Conservation (phyloP, 495 filamentous ascomycete species). For the Talaromyces borbonicus region DNA sequence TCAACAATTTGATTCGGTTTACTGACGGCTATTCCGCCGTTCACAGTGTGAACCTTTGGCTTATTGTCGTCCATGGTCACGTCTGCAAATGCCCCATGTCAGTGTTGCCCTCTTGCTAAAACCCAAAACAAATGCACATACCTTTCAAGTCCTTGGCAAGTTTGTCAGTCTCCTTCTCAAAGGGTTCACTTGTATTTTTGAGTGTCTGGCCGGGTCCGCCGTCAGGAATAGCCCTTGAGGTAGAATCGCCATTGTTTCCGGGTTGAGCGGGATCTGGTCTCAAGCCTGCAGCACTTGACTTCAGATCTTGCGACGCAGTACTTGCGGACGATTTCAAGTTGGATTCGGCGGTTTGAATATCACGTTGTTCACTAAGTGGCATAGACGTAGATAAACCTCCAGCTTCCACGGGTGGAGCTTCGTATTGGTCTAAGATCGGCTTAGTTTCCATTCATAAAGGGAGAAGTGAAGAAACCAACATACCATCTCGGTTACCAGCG, state of each 20-base stretch:
- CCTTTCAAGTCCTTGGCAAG: conserved; percentile 5
- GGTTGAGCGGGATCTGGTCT: conserved; percentile 3
- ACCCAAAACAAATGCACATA: background rate
- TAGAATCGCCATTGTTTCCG: background rate
- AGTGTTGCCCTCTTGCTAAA: background rate
- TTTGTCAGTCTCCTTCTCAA: conserved; percentile 7
- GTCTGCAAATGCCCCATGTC: background rate
- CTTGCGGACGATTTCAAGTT: background rate
- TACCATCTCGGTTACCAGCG: conserved; percentile 33
- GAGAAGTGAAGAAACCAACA: conserved; percentile 9
- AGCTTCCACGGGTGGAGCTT: background rate
- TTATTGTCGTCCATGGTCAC: background rate
- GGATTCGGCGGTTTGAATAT: background rate
- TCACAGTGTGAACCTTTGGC: background rate
- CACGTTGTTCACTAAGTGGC: background rate
- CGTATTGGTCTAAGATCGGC: background rate
- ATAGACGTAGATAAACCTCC: background rate
- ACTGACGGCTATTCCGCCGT: background rate
- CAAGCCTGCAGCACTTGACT: background rate
- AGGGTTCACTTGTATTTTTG: conserved; percentile 3
- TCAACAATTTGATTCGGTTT: background rate
- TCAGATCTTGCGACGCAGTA: background rate
- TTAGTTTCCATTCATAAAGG: background rate
- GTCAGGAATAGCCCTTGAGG: conserved; percentile 1
- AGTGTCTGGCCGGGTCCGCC: conserved; percentile 1